A percentile compares a stretch with the other conserved stretches of the same genome.
These are phyloP conservation scores for Lactifluus rugatus DNA, from an alignment of 768 basidiomycete species.

Conservation along the genomic window DNA sequence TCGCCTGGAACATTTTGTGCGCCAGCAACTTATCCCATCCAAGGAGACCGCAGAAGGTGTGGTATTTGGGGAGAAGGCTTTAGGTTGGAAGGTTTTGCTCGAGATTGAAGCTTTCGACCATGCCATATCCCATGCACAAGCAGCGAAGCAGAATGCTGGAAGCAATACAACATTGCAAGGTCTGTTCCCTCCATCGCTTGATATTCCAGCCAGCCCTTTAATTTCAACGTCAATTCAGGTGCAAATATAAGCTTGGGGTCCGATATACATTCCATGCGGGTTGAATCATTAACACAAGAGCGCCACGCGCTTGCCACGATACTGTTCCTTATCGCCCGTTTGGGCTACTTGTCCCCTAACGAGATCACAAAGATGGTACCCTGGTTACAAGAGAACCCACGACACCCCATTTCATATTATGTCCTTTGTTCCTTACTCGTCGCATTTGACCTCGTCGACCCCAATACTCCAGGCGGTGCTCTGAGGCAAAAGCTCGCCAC, in stretches of 20 bases:
- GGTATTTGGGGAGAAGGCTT: slow-evolving; percentile 29
- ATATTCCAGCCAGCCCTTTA: background rate
- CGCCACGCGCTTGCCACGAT: slow-evolving; percentile 56
- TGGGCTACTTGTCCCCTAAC: slow-evolving; percentile 47
- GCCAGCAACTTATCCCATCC: slow-evolving; percentile 42
- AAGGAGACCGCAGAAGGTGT: slow-evolving; percentile 23
- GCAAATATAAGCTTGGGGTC: slow-evolving; percentile 43
- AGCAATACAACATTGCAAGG: slow-evolving; percentile 52
- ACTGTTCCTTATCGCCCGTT: slow-evolving; percentile 51
- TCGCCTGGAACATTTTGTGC: slow-evolving; percentile 46
- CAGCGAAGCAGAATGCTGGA: slow-evolving; percentile 51
- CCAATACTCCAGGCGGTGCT: slow-evolving; percentile 35
- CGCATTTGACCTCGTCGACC: slow-evolving; percentile 58
- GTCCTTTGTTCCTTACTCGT: slow-evolving; percentile 54
- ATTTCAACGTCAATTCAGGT: slow-evolving; percentile 25
- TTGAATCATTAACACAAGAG: slow-evolving; percentile 67
- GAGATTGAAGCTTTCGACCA: slow-evolving; percentile 53
- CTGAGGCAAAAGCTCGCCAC: slow-evolving; percentile 40
- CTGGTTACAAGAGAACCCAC: slow-evolving; percentile 58
- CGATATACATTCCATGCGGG: slow-evolving; percentile 57
- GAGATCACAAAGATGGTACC: slow-evolving; percentile 61
- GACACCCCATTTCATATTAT: slow-evolving; percentile 61
- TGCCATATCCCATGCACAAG: slow-evolving; percentile 44
- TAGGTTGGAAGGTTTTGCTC: slow-evolving; percentile 49
- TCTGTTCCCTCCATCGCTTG: slow-evolving; percentile 24